These are phyloP conservation scores for Verticillium albo-atrum DNA, from an alignment of 2,329 filamentous ascomycete genomes.

Conservation along the genomic window DNA sequence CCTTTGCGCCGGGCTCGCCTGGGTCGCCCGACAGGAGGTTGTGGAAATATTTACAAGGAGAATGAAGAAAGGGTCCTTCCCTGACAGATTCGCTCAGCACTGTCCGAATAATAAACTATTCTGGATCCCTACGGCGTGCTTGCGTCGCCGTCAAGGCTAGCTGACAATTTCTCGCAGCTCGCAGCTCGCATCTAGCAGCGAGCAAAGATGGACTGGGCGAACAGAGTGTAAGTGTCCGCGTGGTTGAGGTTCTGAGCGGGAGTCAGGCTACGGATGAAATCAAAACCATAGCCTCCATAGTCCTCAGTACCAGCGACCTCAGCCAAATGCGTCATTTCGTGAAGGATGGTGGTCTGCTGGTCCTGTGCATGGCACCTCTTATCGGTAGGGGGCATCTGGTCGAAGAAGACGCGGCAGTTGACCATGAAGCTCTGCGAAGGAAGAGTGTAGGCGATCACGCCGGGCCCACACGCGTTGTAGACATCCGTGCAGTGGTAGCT, in stretches of 20 bases:
- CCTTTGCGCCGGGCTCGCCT: too few relatives aligned
- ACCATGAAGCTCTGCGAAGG: neutral
- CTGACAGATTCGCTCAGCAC: too few relatives aligned
- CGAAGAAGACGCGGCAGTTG: constrained; percentile 11
- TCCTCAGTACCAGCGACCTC: constrained; percentile 47
- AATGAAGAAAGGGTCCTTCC: too few relatives aligned
- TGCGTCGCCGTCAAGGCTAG: too few relatives aligned
- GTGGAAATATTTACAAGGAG: too few relatives aligned
- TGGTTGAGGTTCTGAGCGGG: constrained; percentile 51
- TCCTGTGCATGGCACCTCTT: constrained; percentile 45
- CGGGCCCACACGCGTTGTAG: constrained; percentile 21
- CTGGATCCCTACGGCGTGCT: too few relatives aligned
- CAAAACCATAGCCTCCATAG: constrained; percentile 47
- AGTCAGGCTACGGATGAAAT: constrained; percentile 44
- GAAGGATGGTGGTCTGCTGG: constrained; percentile 59
- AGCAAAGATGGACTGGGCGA: constrained; percentile 10
- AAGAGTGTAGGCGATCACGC: neutral
- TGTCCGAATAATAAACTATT: too few relatives aligned
- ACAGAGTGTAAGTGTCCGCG: constrained; percentile 49
- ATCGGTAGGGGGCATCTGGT: constrained; percentile 41
- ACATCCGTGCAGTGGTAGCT: constrained; percentile 56
- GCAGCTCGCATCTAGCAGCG: constrained; percentile 1
- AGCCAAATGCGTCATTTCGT: constrained; percentile 61
- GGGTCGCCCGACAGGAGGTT: too few relatives aligned
- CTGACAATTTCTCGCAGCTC: too few relatives aligned